Percentiles rank a stretch among this genome's conserved stretches.
phyloP scores from a whole-genome alignment of 2,329 filamentous ascomycete genomes.

The Chlorencoelia australis region DNA sequence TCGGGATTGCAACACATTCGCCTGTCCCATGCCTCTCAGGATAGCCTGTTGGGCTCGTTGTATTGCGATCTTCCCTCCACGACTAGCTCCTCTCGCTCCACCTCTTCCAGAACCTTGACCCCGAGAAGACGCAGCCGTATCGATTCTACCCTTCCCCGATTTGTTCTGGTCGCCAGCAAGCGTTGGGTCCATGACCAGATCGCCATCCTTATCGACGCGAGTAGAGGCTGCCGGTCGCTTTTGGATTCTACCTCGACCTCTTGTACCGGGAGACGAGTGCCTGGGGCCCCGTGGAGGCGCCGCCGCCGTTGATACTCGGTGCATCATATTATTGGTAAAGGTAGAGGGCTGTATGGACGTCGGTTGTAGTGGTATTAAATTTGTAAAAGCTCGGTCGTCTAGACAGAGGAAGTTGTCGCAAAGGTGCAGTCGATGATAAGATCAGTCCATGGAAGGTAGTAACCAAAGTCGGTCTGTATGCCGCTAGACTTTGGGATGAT shows the following conservation, averaged over 20 bases:
- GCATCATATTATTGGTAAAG: no score
- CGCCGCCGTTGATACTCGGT: conserved; percentile 12
- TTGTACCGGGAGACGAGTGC: conserved; percentile 20
- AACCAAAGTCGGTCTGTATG: no score
- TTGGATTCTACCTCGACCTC: conserved; percentile 32
- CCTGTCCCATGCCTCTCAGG: conserved; percentile 31
- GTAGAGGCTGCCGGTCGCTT: conserved; percentile 33
- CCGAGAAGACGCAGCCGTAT: conserved; percentile 8
- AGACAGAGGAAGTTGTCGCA: no score
- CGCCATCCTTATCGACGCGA: conserved; percentile 49
- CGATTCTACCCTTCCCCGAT: conserved; percentile 20
- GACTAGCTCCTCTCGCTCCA: conserved; percentile 23
- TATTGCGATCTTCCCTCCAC: conserved; percentile 25
- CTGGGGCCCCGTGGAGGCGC: conserved; percentile 22
- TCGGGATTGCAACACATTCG: conserved; percentile 21
- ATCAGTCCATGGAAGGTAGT: no score
- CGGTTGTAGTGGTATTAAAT: no score
- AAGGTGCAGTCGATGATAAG: no score
- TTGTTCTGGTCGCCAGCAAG: conserved; percentile 20
- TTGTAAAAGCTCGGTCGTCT: no score
- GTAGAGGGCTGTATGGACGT: no score
- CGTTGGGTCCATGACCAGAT: conserved; percentile 46
- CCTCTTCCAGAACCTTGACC: conserved; percentile 19
- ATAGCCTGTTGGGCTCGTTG: conserved; percentile 21
- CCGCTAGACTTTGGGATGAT: no score